A percentile compares a stretch with the other conserved stretches of the same genome.
Conservation (phyloP, 768 basidiomycete genomes). For the Kwoniella mangroviensis region DNA sequence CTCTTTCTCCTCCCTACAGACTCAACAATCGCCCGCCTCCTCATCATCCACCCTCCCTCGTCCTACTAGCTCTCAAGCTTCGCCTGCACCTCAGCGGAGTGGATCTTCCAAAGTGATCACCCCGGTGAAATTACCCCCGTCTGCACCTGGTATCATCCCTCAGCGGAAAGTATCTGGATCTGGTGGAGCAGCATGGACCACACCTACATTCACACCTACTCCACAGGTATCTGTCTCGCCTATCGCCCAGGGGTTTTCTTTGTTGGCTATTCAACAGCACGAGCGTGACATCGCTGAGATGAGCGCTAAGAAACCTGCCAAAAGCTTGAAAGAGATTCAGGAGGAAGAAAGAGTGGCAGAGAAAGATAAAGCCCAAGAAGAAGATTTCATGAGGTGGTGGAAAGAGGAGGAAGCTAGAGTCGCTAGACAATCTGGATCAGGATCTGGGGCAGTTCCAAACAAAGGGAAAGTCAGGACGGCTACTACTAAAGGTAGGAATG, state of each 20-base stretch:
- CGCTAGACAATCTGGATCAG: slow-evolving; percentile 7
- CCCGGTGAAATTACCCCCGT: slow-evolving; percentile 23
- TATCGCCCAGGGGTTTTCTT: slow-evolving; percentile 64
- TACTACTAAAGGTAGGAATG: slow-evolving; percentile 13
- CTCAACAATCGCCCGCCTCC: slow-evolving; percentile 28
- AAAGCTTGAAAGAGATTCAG: slow-evolving; percentile 80
- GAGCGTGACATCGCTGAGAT: slow-evolving; percentile 66
- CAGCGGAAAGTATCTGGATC: slow-evolving; percentile 27
- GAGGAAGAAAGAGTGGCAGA: slow-evolving; percentile 66
- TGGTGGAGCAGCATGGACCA: slow-evolving; percentile 66
- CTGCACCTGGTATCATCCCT: not conserved
- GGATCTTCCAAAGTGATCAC: slow-evolving; percentile 36
- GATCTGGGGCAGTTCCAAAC: not conserved
- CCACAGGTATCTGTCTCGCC: slow-evolving; percentile 31
- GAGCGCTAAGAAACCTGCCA: slow-evolving; percentile 60
- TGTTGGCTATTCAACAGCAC: slow-evolving; percentile 81
- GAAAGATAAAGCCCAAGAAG: slow-evolving; percentile 62
- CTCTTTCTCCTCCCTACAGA: slow-evolving; percentile 42
- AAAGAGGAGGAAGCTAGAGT: slow-evolving; percentile 64
- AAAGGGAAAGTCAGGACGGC: slow-evolving; percentile 4
- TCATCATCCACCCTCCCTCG: slow-evolving; percentile 8
- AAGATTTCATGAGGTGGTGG: slow-evolving; percentile 89
- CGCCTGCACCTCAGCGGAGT: slow-evolving; percentile 33
- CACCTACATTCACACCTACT: slow-evolving; percentile 35
- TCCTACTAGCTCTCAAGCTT: slow-evolving; percentile 27